Base-by-base conservation (phyloP, 164 flowering plant genomes). In the Amborella trichopoda region DNA sequence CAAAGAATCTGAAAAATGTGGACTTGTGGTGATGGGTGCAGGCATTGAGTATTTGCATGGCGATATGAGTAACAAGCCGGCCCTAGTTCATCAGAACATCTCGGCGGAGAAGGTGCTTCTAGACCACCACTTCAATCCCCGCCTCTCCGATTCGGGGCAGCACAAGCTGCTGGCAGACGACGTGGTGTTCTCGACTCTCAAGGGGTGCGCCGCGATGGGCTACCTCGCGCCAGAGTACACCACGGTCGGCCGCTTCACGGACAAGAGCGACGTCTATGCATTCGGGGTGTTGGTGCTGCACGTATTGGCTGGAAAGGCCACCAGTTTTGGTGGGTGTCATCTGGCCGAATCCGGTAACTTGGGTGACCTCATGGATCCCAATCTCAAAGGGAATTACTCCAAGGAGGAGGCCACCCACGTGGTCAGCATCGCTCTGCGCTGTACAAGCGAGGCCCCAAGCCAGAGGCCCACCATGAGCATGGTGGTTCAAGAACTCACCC, bases 131-230 rank as follows among this genome's bases (percentile, higher is more conserved):
- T 74, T 57, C 68, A 80, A 69, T 25, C 94, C 99, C 3, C 38
- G 80, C 47, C 80, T 93, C 37, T 65, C 86, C 0, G 83, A 72
- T 38, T 78, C 91, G 0, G 95, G 94, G 30, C 58, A 84, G 40
- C 82, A 87, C 78, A 80, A 73, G 57, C 86, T 93, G 40, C 67
- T 93, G 14, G 83, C 80, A 0, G 82, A 88, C 62, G 99, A 93
- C 40, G 71, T 85, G 19, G 75, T 93, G 48, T 93, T 80, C 79
- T 82, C 95, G 4, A 67, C 64, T 24, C 81, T 93, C 42, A 93
- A 93, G 60, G 73, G 82, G 49, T 76, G 84, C 60, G 99, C 99
- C 56, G 99, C 99, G 28, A 80, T 80, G 91, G 99, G 99, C 22
- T 93, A 93, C 62, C 65, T 93, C 3, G 95, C 99, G 40, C 99